A percentile compares a stretch with the other conserved stretches of the same genome.
phyloP scores from a whole-genome alignment of 2,329 filamentous ascomycete genomes.

The Emergomyces orientalis region DNA sequence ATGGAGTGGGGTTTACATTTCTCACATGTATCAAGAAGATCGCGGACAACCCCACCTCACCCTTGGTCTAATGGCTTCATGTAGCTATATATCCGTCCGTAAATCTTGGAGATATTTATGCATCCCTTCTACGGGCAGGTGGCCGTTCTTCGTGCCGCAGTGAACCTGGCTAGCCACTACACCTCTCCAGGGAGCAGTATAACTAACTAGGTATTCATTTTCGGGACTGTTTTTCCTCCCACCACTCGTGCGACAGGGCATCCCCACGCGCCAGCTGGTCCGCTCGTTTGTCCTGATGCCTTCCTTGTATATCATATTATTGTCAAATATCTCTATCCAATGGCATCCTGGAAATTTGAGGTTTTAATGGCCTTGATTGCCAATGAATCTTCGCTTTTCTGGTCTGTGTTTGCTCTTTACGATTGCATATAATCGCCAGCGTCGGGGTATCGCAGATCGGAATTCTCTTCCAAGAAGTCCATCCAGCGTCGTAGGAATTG shows the following conservation, averaged over 20 bases:
- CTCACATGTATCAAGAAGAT: background rate
- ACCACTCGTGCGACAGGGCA: background rate
- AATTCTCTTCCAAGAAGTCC: slow-evolving; percentile 77
- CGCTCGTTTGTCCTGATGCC: background rate
- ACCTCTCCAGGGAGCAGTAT: background rate
- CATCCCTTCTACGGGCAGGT: background rate
- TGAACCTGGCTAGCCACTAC: background rate
- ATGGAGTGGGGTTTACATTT: background rate
- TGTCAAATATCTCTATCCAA: background rate
- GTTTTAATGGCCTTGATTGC: background rate
- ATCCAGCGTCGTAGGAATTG: slow-evolving; percentile 85
- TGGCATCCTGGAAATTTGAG: background rate
- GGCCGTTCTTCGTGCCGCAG: background rate
- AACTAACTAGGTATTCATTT: background rate
- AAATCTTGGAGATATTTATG: background rate
- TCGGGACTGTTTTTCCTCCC: background rate
- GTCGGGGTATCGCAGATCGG: slow-evolving; percentile 83
- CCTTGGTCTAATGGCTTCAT: background rate
- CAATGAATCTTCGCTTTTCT: background rate
- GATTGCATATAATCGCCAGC: slow-evolving; percentile 27
- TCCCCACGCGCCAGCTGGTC: background rate
- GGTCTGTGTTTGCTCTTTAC: background rate
- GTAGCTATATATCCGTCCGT: background rate
- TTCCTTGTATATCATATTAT: background rate
- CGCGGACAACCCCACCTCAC: background rate